These are phyloP conservation scores for Acorus gramineus DNA, from an alignment of 106 monocot genomes.

Conservation along the genomic window DNA sequence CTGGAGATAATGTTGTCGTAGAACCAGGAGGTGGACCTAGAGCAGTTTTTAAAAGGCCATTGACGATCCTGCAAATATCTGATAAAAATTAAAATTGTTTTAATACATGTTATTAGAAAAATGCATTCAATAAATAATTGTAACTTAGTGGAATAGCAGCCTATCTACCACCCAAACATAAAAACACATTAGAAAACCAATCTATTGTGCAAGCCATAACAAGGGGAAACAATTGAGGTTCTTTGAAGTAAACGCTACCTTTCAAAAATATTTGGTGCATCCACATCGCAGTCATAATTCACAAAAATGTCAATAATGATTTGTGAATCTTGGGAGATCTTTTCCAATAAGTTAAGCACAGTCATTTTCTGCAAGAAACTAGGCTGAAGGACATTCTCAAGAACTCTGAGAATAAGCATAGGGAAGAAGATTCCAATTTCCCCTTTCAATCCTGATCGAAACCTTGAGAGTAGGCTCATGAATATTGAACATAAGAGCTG, in stretches of 20 bases:
- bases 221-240: background rate
- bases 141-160: too few relatives aligned
- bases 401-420: constrained; percentile 87
- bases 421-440: constrained; percentile 98
- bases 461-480: constrained; percentile 56
- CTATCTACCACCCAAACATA: background rate
- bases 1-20: constrained; percentile 60
- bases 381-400: constrained; percentile 93
- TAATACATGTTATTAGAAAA: constrained; percentile 35
- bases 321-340: constrained; percentile 80
- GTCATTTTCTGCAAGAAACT: constrained; percentile 96
- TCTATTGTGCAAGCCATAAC: background rate
- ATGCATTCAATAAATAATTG: background rate
- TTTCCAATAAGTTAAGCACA: constrained; percentile 82
- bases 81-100: constrained; percentile 65
- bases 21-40: constrained; percentile 85
- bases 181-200: background rate
- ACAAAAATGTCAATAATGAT: constrained; percentile 91
- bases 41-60: constrained; percentile 88
- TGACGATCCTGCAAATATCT: constrained; percentile 93
- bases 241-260: constrained; percentile 29
- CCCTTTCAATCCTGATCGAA: constrained; percentile 87
- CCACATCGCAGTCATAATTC: constrained; percentile 98
- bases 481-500: constrained; percentile 96
- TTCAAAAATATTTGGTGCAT: constrained; percentile 96